phyloP scores from a whole-genome alignment of 768 basidiomycete genomes.

The Myochromella boudieri region DNA sequence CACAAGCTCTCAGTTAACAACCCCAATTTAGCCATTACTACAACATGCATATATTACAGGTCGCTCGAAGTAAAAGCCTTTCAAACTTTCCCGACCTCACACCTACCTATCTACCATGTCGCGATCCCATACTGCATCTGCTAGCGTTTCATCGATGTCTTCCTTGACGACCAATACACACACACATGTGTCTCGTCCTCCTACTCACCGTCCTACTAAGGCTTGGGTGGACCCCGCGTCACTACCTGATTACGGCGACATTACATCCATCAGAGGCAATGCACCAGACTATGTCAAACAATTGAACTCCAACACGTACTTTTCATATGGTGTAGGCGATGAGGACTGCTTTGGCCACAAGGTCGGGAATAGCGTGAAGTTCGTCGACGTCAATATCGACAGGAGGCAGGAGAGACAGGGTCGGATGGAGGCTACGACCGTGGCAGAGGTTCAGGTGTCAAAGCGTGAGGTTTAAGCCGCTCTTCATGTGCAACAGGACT shows the following conservation, averaged over 20 bases:
- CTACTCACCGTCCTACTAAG: conserved; percentile 28
- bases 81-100: conserved; percentile 10
- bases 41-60: conserved; percentile 21
- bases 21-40: conserved; percentile 25
- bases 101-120: conserved; percentile 31
- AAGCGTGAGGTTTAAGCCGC: conserved; percentile 45
- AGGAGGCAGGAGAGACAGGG: conserved; percentile 46
- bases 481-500: conserved; percentile 7
- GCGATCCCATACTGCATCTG: conserved; percentile 27
- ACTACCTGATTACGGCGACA: conserved; percentile 58
- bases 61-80: conserved; percentile 7
- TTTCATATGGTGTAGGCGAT: conserved; percentile 68
- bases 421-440: conserved; percentile 57
- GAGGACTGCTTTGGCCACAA: conserved; percentile 60
- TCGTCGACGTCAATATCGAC: conserved; percentile 57
- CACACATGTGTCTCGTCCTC: conserved; percentile 21
- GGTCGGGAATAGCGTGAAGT: conserved; percentile 59
- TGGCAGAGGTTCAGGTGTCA: conserved; percentile 61
- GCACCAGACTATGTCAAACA: conserved; percentile 64
- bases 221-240: conserved; percentile 67
- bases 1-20: conserved; percentile 22
- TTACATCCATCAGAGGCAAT: conserved; percentile 60
- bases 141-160: conserved; percentile 24
- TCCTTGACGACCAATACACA: conserved; percentile 25
- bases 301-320: conserved; percentile 65